These are phyloP conservation scores for Podaxis sp. DNA, from an alignment of 768 basidiomycete species.

Conservation along the genomic window DNA sequence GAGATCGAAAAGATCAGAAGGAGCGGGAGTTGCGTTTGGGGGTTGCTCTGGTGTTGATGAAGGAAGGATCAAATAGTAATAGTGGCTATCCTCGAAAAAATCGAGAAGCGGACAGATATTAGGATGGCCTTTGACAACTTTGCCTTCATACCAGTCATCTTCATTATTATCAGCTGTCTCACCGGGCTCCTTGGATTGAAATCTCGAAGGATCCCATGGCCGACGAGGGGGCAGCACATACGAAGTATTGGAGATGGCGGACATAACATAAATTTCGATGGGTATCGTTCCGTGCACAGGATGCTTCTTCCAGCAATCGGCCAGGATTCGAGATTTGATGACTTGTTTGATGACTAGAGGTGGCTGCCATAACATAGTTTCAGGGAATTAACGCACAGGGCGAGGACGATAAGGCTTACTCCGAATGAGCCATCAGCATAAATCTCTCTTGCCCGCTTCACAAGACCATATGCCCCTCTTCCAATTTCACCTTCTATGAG, in stretches of 20 bases:
- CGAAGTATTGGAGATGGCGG: slow-evolving; percentile 76
- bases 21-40: slow-evolving; percentile 48
- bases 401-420: slow-evolving; percentile 44
- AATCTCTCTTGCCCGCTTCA: slow-evolving; percentile 84
- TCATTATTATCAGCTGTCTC: slow-evolving; percentile 16
- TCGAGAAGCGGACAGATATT: slow-evolving; percentile 93
- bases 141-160: slow-evolving; percentile 64
- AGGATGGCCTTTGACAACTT: slow-evolving; percentile 81
- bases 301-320: slow-evolving; percentile 99
- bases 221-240: slow-evolving; percentile 75
- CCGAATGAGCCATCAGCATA: slow-evolving; percentile 73
- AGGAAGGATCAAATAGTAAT: slow-evolving; percentile 92
- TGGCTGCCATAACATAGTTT: slow-evolving; percentile 46
- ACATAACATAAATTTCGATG: slow-evolving; percentile 96
- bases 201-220: slow-evolving; percentile 79
- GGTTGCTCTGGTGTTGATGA: slow-evolving; percentile 59
- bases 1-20: slow-evolving; percentile 89
- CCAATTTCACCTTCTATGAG: slow-evolving; percentile 86
- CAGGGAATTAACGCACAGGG: slow-evolving; percentile 12
- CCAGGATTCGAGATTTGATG: slow-evolving; percentile 96
- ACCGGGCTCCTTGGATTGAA: slow-evolving; percentile 9
- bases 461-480: slow-evolving; percentile 91
- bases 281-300: slow-evolving; percentile 93
- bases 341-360: slow-evolving; percentile 95
- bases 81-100: slow-evolving; percentile 95